Evolutionary conservation across 352 stramenopile genomes (phyloP).

Genomic region (Globisporangium rhizosaccharum): DNA sequence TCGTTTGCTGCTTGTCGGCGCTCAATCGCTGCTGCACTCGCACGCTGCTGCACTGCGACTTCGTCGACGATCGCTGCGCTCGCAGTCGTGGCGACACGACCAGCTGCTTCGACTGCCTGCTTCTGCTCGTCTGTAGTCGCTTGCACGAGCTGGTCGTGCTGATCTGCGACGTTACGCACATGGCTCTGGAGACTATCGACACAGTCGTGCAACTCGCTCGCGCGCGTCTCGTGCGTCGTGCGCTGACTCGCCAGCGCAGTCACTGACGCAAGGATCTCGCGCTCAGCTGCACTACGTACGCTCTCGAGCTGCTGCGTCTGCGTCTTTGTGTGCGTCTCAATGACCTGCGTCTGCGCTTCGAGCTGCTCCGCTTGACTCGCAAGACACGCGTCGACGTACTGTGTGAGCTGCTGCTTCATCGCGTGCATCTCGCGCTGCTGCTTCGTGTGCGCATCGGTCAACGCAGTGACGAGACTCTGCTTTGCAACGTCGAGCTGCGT

Average conservation of each 20-base stretch:
- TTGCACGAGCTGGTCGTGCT: slow-evolving; percentile 23
- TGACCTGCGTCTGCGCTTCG: slow-evolving; percentile 34
- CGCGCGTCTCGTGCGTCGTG: slow-evolving; percentile 23
- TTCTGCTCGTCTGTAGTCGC: slow-evolving; percentile 17
- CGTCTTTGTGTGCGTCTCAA: slow-evolving; percentile 27
- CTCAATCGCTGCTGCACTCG: slow-evolving; percentile 6
- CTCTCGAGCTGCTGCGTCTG: slow-evolving; percentile 34
- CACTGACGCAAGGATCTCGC: slow-evolving; percentile 33
- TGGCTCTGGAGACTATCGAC: slow-evolving; percentile 23
- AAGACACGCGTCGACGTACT: slow-evolving; percentile 43
- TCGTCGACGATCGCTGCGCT: slow-evolving; percentile 12
- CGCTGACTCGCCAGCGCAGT: slow-evolving; percentile 25
- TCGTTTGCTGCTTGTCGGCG: slow-evolving; percentile 19
- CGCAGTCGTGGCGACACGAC: neutral
- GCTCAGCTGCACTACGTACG: slow-evolving; percentile 28
- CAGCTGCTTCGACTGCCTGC: slow-evolving; percentile 6
- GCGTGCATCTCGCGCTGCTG: slow-evolving; percentile 36
- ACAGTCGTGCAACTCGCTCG: slow-evolving; percentile 19
- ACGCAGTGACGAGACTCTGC: slow-evolving; percentile 16
- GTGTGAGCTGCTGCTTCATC: slow-evolving; percentile 37
- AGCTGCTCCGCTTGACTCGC: slow-evolving; percentile 34
- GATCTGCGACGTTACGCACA: slow-evolving; percentile 12
- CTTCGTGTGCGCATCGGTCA: slow-evolving; percentile 29
- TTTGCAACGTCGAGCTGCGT: slow-evolving; percentile 39
- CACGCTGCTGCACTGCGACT: slow-evolving; percentile 23